These are phyloP conservation scores for Trichomonas tenax DNA, from an alignment of 208 protist genomes.

Conservation along the genomic window DNA sequence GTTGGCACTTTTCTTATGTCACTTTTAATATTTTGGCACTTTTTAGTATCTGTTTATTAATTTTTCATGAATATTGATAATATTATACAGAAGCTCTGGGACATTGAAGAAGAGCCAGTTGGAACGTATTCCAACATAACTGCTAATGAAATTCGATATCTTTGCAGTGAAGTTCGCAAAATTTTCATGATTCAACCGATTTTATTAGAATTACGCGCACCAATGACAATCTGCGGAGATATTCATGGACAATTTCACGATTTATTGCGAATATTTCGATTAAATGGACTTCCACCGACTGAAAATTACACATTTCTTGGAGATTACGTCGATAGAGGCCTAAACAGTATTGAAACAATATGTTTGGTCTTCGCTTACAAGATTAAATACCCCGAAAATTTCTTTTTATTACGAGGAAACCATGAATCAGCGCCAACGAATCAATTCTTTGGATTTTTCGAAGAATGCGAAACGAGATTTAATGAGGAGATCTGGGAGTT, in stretches of 20 bases:
- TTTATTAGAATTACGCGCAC: neutral
- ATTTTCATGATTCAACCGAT: neutral
- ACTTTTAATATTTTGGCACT: too few species aligned
- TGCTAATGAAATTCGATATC: neutral
- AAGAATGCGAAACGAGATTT: constrained; percentile 59
- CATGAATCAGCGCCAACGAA: neutral
- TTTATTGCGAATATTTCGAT: neutral
- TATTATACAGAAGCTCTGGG: neutral
- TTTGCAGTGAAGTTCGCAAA: neutral
- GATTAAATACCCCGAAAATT: constrained; percentile 17
- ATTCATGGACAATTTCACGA: constrained; percentile 20
- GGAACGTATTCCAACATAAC: neutral
- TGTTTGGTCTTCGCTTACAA: neutral
- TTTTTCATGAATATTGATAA: neutral
- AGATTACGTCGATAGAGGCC: constrained; percentile 12
- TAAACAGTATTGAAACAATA: neutral
- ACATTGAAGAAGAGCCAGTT: neutral
- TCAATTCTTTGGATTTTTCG: constrained; percentile 86
- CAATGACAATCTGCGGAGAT: neutral
- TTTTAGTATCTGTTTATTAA: too few species aligned
- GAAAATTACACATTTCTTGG: neutral
- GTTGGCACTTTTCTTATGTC: too few species aligned
- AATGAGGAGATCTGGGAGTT: constrained; percentile 72
- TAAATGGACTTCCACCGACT: neutral
- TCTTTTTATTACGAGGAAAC: constrained; percentile 12